Conservation (phyloP, 2,329 filamentous ascomycete genomes). For the Botrytis porri region DNA sequence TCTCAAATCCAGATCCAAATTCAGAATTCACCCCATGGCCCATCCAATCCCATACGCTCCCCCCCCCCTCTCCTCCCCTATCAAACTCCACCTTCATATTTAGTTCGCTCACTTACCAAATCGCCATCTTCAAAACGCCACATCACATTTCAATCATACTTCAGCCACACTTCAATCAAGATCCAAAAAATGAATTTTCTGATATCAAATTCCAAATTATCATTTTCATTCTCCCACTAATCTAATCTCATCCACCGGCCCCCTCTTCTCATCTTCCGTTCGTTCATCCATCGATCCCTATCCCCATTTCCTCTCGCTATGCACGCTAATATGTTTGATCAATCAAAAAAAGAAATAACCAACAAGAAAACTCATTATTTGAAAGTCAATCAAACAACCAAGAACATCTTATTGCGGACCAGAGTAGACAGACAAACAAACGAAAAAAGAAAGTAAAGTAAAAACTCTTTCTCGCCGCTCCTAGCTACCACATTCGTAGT, state of each 20-base stretch:
- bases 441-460: not conserved
- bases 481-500: not conserved
- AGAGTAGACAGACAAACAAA: not conserved
- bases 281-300: not conserved
- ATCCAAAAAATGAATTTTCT: not conserved
- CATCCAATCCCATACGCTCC: too few species aligned
- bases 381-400: not conserved
- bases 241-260: not conserved
- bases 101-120: not conserved
- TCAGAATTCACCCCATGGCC: too few species aligned
- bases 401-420: not conserved
- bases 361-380: not conserved
- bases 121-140: not conserved
- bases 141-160: not conserved
- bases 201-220: not conserved
- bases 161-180: not conserved
- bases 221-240: not conserved
- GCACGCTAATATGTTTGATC: conserved; percentile 1
- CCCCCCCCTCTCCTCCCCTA: too few species aligned
- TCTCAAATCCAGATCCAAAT: too few species aligned
- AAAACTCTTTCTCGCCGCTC: not conserved
- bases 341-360: not conserved
- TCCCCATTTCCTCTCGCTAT: not conserved
- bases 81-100: not conserved
- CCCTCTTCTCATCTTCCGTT: not conserved